Evolutionary conservation across 2,329 filamentous ascomycete genomes (phyloP), one percentile per base, ranked within the genome.

Genomic region (Boeremia exigua): DNA sequence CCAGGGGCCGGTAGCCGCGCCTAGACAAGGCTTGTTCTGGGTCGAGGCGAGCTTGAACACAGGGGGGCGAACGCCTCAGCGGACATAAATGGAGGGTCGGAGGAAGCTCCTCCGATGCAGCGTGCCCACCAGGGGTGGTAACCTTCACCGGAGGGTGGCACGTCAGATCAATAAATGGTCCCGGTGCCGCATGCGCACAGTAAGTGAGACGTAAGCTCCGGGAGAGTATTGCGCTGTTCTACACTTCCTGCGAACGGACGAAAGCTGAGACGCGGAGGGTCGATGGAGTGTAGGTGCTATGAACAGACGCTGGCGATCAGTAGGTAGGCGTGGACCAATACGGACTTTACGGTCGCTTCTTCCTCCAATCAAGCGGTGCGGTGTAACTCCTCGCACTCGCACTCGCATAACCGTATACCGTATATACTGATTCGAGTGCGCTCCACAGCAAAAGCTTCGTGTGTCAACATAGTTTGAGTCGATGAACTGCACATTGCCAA

Each of bases 61-160:
- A 45, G 52, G 28, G 40, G 33, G 34, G 32, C 30, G 36, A 15
- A 37, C 23, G 46, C 45, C 14, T 8, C 36, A 17, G 27, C 53
- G 53, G 53, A 51, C 32, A 51, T 56, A 48, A 56, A 32, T 36
- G 53, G 53, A 56, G 34, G 47, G n/a, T 56, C 53, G 47, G 46
- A 14, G 19, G 7, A 5, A 19, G 25, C 3, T 6, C 12, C 52
- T 17, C 40, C 40, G 52, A 45, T 30, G 28, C 10, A 33, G 15
- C 14, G 19, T 12, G 6, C 15, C 8, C 33, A 36, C n/a, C 12
- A n/a, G 30, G 30, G n/a, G n/a, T n/a, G n/a, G n/a, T n/a, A n/a
- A n/a, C n/a, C n/a, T n/a, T n/a, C n/a, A n/a, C n/a, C n/a, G n/a
- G n/a, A n/a, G n/a, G n/a, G n/a, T n/a, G n/a, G n/a, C n/a, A n/a